Evolutionary conservation across 441 rosid genomes (phyloP).

Genomic region (Gossypium schwendimanii): DNA sequence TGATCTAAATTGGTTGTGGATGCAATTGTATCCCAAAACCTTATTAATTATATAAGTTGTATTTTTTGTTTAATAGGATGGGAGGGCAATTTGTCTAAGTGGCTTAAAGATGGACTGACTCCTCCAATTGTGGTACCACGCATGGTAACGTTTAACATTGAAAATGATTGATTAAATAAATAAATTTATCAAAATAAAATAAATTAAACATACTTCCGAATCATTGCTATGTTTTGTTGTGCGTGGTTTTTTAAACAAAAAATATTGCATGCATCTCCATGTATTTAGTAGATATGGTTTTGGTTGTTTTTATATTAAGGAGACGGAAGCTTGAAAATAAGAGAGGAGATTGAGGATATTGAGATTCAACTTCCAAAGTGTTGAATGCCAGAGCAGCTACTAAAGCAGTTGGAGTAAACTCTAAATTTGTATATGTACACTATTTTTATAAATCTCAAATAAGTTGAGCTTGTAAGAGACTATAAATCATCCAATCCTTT

Average conservation of each 20-base stretch:
- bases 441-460: background rate
- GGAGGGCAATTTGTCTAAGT: constrained; percentile 38
- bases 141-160: constrained; percentile 12
- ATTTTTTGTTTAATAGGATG: constrained; percentile 25
- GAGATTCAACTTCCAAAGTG: no score
- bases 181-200: background rate
- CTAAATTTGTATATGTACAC: background rate
- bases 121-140: constrained; percentile 46
- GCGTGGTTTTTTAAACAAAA: no score
- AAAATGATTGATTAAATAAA: background rate
- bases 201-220: no score
- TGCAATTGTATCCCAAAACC: background rate
- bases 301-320: no score
- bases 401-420: background rate
- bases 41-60: background rate
- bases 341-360: background rate
- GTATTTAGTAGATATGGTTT: no score
- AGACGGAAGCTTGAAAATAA: background rate
- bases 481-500: background rate
- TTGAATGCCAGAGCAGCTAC: no score
- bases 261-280: background rate
- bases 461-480: no score
- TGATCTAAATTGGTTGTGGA: background rate
- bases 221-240: no score
- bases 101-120: constrained; percentile 32